Evolutionary conservation across 2,329 filamentous ascomycete genomes (phyloP), one percentile per base, ranked within the genome.

Genomic region (Xylariales sp.): DNA sequence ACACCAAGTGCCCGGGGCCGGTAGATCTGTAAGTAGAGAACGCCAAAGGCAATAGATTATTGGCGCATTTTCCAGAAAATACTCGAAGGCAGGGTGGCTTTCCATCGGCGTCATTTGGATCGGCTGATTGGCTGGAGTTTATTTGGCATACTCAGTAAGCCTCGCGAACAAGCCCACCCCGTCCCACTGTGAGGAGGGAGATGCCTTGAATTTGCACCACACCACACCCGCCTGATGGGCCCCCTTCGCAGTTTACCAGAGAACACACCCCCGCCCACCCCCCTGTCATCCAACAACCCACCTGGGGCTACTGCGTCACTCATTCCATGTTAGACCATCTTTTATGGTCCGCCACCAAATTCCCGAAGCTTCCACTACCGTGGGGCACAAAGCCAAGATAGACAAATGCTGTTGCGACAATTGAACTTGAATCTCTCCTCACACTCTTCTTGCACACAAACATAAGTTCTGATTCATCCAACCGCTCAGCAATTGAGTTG

Each of bases 321-420:
- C 23, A 8, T 25, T 25, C 23, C 8, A 25, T 25, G 8, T n/a
- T 8, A 8, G 23, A n/a, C 23, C 23, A 8, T 8, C n/a, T n/a
- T n/a, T n/a, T n/a, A n/a, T n/a, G n/a, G n/a, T n/a, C n/a, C n/a
- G n/a, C n/a, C n/a, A n/a, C 29, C 27, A 18, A 40, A 15, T 42
- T 42, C 40, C 37, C 40, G 40, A 42, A 42, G 39, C 40, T 42
- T 42, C 40, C 37, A 42, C 40, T 37, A 14, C 29, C 37, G 25
- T 37, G 35, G 31, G 28, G 29, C 32, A 21, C 28, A n/a, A 13
- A 36, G 16, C 31, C n/a, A 25, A 32, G 33, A 6, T 24, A 14
- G 29, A 30, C 16, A 20, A 10, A 6, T 14, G 14, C 15, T 13
- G 14, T 14, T 33, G n/a, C n/a, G n/a, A 16, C 29, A 30, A 15